These are phyloP conservation scores for Punica granatum DNA, from an alignment of 345 rosid species.

Conservation along the genomic window DNA sequence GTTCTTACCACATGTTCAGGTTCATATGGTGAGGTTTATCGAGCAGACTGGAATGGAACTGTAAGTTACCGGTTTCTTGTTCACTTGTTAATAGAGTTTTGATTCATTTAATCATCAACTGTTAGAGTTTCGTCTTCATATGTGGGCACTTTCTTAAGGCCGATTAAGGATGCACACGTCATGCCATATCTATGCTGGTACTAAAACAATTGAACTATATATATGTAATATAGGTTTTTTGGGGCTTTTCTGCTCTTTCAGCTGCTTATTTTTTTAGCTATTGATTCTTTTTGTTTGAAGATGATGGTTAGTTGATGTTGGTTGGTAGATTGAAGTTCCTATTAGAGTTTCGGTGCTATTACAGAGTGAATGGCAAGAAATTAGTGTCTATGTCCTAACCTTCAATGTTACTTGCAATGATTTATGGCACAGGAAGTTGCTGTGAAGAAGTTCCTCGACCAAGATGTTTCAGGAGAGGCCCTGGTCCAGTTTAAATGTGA, in stretches of 20 bases:
- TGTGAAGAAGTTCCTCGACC: slow-evolving; percentile 87
- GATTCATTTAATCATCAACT: background rate
- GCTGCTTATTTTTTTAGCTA: too few species aligned
- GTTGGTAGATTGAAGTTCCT: background rate
- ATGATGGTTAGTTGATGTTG: background rate
- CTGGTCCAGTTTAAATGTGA: slow-evolving; percentile 84
- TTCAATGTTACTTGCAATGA: background rate
- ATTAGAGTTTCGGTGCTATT: background rate
- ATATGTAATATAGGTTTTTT: background rate
- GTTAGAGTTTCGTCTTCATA: background rate
- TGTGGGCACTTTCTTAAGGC: background rate
- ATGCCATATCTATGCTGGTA: background rate
- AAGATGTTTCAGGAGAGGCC: slow-evolving; percentile 89
- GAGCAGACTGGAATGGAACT: slow-evolving; percentile 89
- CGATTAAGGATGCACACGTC: background rate
- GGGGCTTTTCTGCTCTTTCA: background rate
- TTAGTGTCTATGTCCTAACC: background rate
- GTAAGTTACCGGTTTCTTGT: slow-evolving; percentile 49
- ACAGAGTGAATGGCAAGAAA: background rate
- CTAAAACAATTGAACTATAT: background rate
- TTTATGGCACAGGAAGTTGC: slow-evolving; percentile 81
- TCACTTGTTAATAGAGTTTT: background rate
- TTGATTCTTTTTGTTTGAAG: background rate
- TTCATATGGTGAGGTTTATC: slow-evolving; percentile 93
- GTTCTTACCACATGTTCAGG: slow-evolving; percentile 34